phyloP scores from a whole-genome alignment of 768 basidiomycete genomes.

The Boletales sp. region DNA sequence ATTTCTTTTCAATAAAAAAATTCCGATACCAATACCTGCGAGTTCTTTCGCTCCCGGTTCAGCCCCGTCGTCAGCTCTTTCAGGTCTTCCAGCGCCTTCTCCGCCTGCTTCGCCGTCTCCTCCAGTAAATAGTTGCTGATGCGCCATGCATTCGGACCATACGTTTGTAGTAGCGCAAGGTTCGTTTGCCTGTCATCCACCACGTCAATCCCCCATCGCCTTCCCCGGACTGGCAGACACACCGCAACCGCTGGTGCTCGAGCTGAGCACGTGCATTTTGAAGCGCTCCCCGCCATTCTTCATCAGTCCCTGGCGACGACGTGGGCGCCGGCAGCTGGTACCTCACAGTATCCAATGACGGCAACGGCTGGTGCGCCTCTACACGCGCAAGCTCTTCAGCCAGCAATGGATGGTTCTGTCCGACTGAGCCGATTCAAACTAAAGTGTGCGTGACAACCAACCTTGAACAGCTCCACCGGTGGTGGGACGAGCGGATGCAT shows the following conservation, averaged over 20 bases:
- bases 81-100: conserved; percentile 70
- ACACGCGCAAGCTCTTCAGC: conserved; percentile 73
- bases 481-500: conserved; percentile 75
- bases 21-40: conserved; percentile 48
- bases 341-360: conserved; percentile 65
- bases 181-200: conserved; percentile 67
- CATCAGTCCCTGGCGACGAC: conserved; percentile 59
- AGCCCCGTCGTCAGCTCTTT: conserved; percentile 78
- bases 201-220: conserved; percentile 2
- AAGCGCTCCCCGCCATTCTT: conserved; percentile 72
- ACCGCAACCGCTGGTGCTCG: conserved; percentile 84
- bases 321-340: conserved; percentile 73
- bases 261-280: conserved; percentile 78
- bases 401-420: conserved; percentile 64
- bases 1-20: not conserved
- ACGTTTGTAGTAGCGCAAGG: conserved; percentile 74
- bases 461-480: conserved; percentile 61
- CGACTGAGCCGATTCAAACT: not conserved
- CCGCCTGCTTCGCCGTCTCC: conserved; percentile 65
- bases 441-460: conserved; percentile 31
- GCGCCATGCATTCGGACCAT: conserved; percentile 89
- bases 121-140: conserved; percentile 89
- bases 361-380: conserved; percentile 61
- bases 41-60: conserved; percentile 86
- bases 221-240: conserved; percentile 10